A percentile compares a stretch with the other conserved stretches of the same genome.
phyloP scores from a whole-genome alignment of 176 grass and related monocot species.

The Oryza coarctata region DNA sequence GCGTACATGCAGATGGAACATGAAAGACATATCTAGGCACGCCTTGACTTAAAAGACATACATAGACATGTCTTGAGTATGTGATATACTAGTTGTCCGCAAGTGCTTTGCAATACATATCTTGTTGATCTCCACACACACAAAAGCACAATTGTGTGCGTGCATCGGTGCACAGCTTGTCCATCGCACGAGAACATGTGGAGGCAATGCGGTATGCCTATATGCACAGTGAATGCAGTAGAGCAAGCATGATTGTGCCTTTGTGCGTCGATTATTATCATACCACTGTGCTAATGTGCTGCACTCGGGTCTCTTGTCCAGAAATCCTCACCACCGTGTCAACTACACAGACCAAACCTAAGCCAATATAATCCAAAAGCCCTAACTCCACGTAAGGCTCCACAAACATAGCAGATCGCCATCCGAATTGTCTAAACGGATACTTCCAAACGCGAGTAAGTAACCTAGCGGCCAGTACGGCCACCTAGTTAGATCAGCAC shows the following conservation, averaged over 20 bases:
- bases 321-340: background rate
- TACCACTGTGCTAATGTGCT: background rate
- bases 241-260: background rate
- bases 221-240: background rate
- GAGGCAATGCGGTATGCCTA: background rate
- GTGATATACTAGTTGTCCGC: background rate
- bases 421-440: background rate
- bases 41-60: background rate
- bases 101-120: background rate
- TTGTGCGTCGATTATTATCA: background rate
- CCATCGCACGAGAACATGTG: background rate
- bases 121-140: background rate
- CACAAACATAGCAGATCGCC: background rate
- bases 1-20: constrained; percentile 7
- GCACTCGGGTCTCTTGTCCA: no score
- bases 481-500: constrained; percentile 10
- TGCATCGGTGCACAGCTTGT: background rate
- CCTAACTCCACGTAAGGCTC: background rate
- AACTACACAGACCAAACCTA: background rate
- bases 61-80: background rate
- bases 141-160: background rate
- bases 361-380: background rate
- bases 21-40: background rate
- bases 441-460: background rate
- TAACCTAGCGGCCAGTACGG: background rate